phyloP scores from a whole-genome alignment of 495 filamentous ascomycete genomes.

The Saxispiralis lemnorum region DNA sequence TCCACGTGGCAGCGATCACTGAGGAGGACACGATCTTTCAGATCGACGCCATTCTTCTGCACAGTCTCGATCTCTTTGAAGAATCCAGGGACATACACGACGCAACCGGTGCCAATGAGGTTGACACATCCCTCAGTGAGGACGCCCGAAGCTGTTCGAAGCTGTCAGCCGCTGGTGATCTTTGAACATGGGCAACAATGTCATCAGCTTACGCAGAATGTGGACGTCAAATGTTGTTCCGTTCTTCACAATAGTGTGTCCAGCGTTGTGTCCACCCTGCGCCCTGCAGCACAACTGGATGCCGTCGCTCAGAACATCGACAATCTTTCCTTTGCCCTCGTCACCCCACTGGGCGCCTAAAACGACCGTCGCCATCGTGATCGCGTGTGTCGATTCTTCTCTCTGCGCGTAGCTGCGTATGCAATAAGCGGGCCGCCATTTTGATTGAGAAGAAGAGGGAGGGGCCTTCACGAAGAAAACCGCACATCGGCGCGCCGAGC shows the following conservation, averaged over 20 bases:
- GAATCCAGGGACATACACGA: constrained; percentile 72
- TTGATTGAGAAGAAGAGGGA: constrained; percentile 1
- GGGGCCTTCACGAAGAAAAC: neutral
- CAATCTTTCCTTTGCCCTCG: constrained; percentile 44
- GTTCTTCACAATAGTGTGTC: constrained; percentile 41
- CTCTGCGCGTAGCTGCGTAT: neutral
- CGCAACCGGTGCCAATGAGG: constrained; percentile 70
- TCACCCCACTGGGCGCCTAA: constrained; percentile 15
- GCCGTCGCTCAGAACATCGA: constrained; percentile 44
- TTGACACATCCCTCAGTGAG: constrained; percentile 56
- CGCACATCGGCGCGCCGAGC: too few relatives aligned
- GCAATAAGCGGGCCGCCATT: constrained; percentile 1
- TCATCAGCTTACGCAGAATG: constrained; percentile 11
- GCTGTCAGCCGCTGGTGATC: neutral
- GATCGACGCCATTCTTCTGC: constrained; percentile 51
- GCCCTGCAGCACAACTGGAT: constrained; percentile 42
- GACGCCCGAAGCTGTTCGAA: constrained; percentile 36
- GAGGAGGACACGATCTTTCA: constrained; percentile 55
- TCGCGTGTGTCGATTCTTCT: neutral
- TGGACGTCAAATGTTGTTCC: constrained; percentile 15
- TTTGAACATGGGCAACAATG: constrained; percentile 23
- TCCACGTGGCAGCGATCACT: constrained; percentile 68
- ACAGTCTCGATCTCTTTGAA: constrained; percentile 66
- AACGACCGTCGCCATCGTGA: constrained; percentile 8
- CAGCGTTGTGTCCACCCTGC: constrained; percentile 51